These are phyloP conservation scores for Collybia sp. DNA, from an alignment of 768 basidiomycete species.

Conservation along the genomic window DNA sequence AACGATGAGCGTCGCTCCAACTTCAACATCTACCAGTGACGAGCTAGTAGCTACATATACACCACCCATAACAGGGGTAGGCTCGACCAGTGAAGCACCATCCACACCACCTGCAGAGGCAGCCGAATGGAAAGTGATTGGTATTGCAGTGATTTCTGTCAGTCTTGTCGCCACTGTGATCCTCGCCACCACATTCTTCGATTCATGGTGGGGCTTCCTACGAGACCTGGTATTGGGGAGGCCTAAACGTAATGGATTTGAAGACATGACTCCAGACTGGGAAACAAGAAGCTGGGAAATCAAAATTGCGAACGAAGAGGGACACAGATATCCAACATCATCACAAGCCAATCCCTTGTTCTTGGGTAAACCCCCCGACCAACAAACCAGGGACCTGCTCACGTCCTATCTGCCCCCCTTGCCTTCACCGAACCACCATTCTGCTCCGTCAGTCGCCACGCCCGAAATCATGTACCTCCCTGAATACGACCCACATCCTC, in stretches of 20 bases:
- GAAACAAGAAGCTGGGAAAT: constrained; percentile 57
- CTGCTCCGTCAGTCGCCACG: constrained; percentile 5
- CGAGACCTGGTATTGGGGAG: constrained; percentile 42
- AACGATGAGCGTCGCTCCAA: background rate
- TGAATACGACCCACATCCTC: constrained; percentile 25
- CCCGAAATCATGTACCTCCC: constrained; percentile 19
- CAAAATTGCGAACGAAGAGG: constrained; percentile 39
- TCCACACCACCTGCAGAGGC: constrained; percentile 36
- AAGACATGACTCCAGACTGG: constrained; percentile 63
- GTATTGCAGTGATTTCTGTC: constrained; percentile 61
- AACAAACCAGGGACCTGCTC: too few relatives aligned
- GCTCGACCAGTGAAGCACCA: constrained; percentile 12
- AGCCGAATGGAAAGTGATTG: constrained; percentile 65
- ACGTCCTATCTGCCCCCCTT: too few relatives aligned
- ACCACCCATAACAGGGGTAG: background rate
- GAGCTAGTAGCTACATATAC: too few relatives aligned
- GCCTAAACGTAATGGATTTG: constrained; percentile 29
- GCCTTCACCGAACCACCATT: constrained; percentile 1
- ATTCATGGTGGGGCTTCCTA: constrained; percentile 64
- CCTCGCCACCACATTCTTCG: constrained; percentile 62
- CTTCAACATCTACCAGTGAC: background rate
- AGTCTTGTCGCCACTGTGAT: constrained; percentile 51
- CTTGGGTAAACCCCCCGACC: constrained; percentile 1
- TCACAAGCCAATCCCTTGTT: constrained; percentile 32
- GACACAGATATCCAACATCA: constrained; percentile 43